phyloP scores from a whole-genome alignment of 768 basidiomycete genomes.

The Leucosporidium yakuticum region DNA sequence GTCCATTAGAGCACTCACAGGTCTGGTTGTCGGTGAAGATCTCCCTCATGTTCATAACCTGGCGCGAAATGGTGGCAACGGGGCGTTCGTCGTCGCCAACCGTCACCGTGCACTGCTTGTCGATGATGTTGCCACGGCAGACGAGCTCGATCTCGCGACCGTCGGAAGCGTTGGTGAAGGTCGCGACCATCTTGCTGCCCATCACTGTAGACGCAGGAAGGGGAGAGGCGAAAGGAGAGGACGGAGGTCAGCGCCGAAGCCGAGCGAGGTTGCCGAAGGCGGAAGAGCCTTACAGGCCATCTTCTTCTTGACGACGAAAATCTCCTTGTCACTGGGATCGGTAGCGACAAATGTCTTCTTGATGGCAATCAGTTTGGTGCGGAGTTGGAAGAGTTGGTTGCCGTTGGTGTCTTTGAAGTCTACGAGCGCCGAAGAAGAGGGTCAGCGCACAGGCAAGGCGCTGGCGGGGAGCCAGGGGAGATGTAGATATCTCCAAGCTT shows the following conservation, averaged over 20 bases:
- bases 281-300: not conserved
- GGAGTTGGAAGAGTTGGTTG: slow-evolving; percentile 38
- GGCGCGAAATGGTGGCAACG: slow-evolving; percentile 41
- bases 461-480: not conserved
- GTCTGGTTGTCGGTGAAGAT: slow-evolving; percentile 41
- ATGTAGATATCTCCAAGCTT: too few relatives aligned
- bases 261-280: not conserved
- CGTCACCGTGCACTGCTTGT: slow-evolving; percentile 40
- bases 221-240: not conserved
- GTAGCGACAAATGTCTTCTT: slow-evolving; percentile 38
- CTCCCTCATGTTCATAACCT: slow-evolving; percentile 40
- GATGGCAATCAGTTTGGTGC: slow-evolving; percentile 40
- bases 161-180: slow-evolving; percentile 40
- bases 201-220: slow-evolving; percentile 36
- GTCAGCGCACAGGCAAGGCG: too few relatives aligned
- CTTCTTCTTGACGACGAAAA: slow-evolving; percentile 32
- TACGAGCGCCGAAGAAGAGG: slow-evolving; percentile 1
- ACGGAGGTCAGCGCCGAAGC: too few relatives aligned
- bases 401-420: slow-evolving; percentile 42
- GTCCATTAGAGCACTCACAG: not conserved
- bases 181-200: slow-evolving; percentile 41
- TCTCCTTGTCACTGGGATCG: slow-evolving; percentile 33
- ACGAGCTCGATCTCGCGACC: slow-evolving; percentile 34
- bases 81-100: slow-evolving; percentile 33
- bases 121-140: slow-evolving; percentile 41